Conservation (phyloP, 129 eudicot genomes). For the Pittosporum tobira region DNA sequence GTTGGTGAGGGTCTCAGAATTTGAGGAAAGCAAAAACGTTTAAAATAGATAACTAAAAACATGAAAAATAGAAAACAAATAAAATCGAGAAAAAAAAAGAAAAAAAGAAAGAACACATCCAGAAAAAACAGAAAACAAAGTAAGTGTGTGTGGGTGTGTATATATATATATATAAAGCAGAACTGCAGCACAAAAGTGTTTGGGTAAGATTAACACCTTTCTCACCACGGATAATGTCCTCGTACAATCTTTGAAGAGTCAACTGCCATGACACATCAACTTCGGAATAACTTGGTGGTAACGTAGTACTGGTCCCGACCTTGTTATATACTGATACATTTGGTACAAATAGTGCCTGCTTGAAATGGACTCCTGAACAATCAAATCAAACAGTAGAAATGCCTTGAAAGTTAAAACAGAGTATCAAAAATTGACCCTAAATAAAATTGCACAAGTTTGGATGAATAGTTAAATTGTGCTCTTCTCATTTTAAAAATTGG, state of each 20-base stretch:
- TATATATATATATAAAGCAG: too few species aligned
- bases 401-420: too few species aligned
- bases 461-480: not conserved
- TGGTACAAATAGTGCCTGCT: constrained; percentile 90
- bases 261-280: constrained; percentile 82
- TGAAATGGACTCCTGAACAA: constrained; percentile 65
- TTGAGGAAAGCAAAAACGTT: too few species aligned
- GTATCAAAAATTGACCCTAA: not conserved
- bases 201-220: constrained; percentile 31
- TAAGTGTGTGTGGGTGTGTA: too few species aligned
- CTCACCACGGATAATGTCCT: constrained; percentile 32
- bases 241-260: constrained; percentile 77
- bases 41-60: too few species aligned
- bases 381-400: not conserved
- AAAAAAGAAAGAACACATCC: too few species aligned
- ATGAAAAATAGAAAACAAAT: too few species aligned
- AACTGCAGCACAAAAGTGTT: too few species aligned
- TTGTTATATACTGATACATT: constrained; percentile 73
- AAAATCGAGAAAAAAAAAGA: too few species aligned
- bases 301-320: constrained; percentile 48
- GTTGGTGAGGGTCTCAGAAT: too few species aligned
- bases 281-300: constrained; percentile 42
- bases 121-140: too few species aligned
- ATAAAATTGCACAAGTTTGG: not conserved
- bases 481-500: not conserved